Conservation (phyloP, 306 rosid genomes). For the Vachellia pachyceras region DNA sequence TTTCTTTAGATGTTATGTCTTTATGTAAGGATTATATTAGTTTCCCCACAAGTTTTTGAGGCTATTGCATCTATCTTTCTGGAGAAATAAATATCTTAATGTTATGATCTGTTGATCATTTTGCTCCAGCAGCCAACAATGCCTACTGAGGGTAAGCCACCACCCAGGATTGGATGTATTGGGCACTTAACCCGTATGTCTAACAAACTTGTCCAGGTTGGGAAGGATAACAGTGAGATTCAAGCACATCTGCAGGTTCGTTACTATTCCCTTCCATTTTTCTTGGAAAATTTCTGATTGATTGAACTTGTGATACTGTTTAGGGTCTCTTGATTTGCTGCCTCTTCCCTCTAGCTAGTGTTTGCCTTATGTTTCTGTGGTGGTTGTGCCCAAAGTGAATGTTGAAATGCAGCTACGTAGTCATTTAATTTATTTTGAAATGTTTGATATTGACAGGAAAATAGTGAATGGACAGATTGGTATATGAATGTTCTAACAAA, state of each 20-base stretch:
- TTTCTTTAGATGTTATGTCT: conserved; percentile 5
- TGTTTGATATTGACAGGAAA: conserved; percentile 59
- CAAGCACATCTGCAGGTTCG: conserved; percentile 77
- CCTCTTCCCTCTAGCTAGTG: conserved; percentile 15
- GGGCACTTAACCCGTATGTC: conserved; percentile 95
- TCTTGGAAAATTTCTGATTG: conserved; percentile 24
- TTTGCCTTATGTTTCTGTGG: conserved; percentile 15
- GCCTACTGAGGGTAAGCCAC: conserved; percentile 71
- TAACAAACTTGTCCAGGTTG: conserved; percentile 85
- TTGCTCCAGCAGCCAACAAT: conserved; percentile 76
- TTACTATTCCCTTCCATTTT: conserved; percentile 28
- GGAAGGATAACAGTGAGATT: conserved; percentile 66
- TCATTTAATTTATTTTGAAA: conserved; percentile 33
- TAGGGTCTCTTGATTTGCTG: conserved; percentile 25
- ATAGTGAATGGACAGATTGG: conserved; percentile 87
- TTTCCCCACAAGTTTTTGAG: neutral
- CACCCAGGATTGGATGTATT: conserved; percentile 86
- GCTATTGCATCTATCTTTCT: neutral
- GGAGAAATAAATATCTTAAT: conserved; percentile 18
- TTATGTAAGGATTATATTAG: conserved; percentile 6
- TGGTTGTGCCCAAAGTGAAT: conserved; percentile 13
- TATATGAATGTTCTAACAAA: conserved; percentile 63
- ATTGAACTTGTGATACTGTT: conserved; percentile 14
- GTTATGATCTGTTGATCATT: conserved; percentile 27
- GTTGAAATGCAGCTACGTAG: conserved; percentile 1